Base-by-base conservation (phyloP, 345 rosid genomes). In the Bruguiera gymnorhiza region DNA sequence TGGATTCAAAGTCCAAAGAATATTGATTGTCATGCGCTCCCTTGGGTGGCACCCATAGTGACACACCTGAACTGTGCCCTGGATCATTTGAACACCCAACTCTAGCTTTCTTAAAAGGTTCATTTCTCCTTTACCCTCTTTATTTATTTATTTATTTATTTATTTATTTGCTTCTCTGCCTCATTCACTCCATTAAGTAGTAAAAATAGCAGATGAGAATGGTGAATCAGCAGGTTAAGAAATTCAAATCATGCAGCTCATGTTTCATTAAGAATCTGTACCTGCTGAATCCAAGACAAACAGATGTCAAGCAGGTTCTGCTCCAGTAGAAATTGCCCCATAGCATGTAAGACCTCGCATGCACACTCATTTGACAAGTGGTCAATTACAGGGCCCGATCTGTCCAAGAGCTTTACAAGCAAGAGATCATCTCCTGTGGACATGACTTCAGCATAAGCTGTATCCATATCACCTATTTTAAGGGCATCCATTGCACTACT, bases 201-300 rank as follows among this genome's bases (percentile, higher is more conserved):
- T 13, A 43, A 43, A 43, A 43, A 13, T 43, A 43, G 50, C 18
- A 43, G 18, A 43, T 13, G 5, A 43, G 16, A 13, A 43, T 43
- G 50, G 18, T 13, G 50, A 43, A 43, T 43, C 50, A 43, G 15
- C 46, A 39, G 13, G 15, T 39, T 10, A 39, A 39, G 18, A 43
- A 43, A 43, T 11, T 20, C 15, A 34, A 39, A 31, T 69, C 23
- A 62, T 58, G 50, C 69, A 65, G 63, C 71, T 61, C 51, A 54
- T 9, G 59, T 23, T 36, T 8, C 53, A 61, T 37, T 36, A 72
- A 67, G 56, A 63, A 32, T 3, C 29, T 63, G 19, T 83, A 96
- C 98, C 97, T 96, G 97, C 65, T 96, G 98, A 84, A 86, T 87
- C 99, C 99, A 96, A n/a, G 91, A 86, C 70, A 96, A 82, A 75